phyloP scores from a whole-genome alignment of 2,329 filamentous ascomycete species.

The Fusarium sororula region DNA sequence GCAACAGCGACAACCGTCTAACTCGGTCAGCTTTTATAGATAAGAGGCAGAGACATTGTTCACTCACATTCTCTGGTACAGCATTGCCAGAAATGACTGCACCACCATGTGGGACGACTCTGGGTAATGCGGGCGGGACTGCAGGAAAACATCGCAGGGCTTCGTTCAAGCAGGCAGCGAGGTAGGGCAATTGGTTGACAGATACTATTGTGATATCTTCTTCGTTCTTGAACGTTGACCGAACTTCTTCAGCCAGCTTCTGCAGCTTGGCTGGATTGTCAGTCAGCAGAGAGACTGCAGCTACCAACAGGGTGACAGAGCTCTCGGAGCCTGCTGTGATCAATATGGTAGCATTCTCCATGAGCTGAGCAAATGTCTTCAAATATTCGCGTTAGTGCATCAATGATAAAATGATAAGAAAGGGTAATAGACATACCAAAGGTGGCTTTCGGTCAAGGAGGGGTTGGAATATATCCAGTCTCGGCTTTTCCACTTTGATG shows the following conservation, averaged over 20 bases:
- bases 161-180: not conserved
- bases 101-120: not conserved
- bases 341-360: not conserved
- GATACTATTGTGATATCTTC: not conserved
- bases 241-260: not conserved
- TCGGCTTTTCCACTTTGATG: not conserved
- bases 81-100: not conserved
- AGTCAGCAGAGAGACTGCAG: not conserved
- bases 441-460: not conserved
- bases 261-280: not conserved
- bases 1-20: not conserved
- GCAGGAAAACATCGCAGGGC: not conserved
- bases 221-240: not conserved
- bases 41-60: no score
- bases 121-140: not conserved
- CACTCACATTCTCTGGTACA: not conserved
- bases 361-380: not conserved
- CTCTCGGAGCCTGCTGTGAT: not conserved
- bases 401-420: fast-evolving
- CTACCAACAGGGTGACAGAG: not conserved
- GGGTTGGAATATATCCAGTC: not conserved
- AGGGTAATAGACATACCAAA: not conserved
- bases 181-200: not conserved
- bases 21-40: not conserved
- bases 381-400: not conserved